Conservation (phyloP, 139 green algal genomes). For the Mychonastes homosphaera region DNA sequence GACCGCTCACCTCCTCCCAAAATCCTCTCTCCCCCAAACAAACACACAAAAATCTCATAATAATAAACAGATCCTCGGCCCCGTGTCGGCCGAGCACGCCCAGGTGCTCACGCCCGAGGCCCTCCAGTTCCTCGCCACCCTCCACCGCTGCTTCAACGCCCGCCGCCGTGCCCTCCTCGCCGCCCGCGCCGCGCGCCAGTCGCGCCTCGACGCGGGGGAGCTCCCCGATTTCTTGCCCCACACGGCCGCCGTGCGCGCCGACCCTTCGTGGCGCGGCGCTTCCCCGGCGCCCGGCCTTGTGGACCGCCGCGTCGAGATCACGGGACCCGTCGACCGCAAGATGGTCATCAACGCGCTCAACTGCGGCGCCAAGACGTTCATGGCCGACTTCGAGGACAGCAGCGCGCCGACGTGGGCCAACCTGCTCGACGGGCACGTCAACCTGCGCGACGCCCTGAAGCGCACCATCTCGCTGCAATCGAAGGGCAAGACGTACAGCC, state of each 20-base stretch:
- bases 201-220: constrained; percentile 26
- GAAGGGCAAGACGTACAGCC: constrained; percentile 50
- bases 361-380: constrained; percentile 69
- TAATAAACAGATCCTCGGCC: constrained; percentile 35
- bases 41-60: no score
- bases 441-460: constrained; percentile 51
- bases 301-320: constrained; percentile 82
- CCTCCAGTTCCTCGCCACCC: constrained; percentile 51
- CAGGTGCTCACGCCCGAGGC: constrained; percentile 48
- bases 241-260: constrained; percentile 42
- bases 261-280: constrained; percentile 51
- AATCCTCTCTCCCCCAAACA: no score
- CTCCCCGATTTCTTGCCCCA: constrained; percentile 49
- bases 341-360: constrained; percentile 91
- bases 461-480: constrained; percentile 49
- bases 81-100: constrained; percentile 28
- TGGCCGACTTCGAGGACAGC: constrained; percentile 81
- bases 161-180: constrained; percentile 53
- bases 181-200: constrained; percentile 42
- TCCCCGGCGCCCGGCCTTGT: constrained; percentile 52
- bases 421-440: constrained; percentile 65
- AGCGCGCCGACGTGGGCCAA: constrained; percentile 70
- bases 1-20: no score
- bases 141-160: constrained; percentile 53
- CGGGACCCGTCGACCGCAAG: constrained; percentile 72